These are phyloP conservation scores for Penicillium fimorum DNA, from an alignment of 495 filamentous ascomycete genomes.

Conservation along the genomic window DNA sequence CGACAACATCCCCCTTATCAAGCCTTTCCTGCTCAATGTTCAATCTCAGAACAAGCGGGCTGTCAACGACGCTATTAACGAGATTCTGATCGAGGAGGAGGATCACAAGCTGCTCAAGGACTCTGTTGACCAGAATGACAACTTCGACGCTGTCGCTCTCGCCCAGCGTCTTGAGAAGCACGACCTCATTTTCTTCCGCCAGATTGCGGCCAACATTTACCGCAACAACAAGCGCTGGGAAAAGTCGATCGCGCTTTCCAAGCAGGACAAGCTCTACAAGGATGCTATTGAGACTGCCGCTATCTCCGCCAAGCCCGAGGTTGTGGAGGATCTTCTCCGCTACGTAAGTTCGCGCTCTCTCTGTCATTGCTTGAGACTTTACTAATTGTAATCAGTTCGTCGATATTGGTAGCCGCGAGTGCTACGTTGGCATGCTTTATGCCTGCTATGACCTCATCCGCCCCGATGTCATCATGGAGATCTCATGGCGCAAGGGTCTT, in stretches of 20 bases:
- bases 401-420: conserved; percentile 97
- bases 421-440: conserved; percentile 98
- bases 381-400: conserved; percentile 73
- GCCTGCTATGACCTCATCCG: conserved; percentile 97
- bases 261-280: conserved; percentile 99
- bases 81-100: conserved; percentile 96
- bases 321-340: conserved; percentile 91
- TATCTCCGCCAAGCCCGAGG: conserved; percentile 85
- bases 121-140: conserved; percentile 97
- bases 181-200: conserved; percentile 98
- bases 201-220: conserved; percentile 97
- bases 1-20: conserved; percentile 97
- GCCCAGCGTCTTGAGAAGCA: conserved; percentile 93
- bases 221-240: conserved; percentile 99
- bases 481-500: conserved; percentile 95
- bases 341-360: conserved; percentile 68
- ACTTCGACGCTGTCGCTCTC: conserved; percentile 96
- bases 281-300: conserved; percentile 98
- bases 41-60: conserved; percentile 96
- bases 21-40: conserved; percentile 96
- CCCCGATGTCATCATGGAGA: conserved; percentile 86
- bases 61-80: conserved; percentile 98
- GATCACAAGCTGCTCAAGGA: conserved; percentile 98
- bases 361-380: conserved; percentile 5
- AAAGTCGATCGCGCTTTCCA: conserved; percentile 97